Percentiles rank a stretch among this genome's conserved stretches.
These are phyloP conservation scores for Acidomyces sp. DNA, from an alignment of 495 filamentous ascomycete genomes.

Conservation along the genomic window DNA sequence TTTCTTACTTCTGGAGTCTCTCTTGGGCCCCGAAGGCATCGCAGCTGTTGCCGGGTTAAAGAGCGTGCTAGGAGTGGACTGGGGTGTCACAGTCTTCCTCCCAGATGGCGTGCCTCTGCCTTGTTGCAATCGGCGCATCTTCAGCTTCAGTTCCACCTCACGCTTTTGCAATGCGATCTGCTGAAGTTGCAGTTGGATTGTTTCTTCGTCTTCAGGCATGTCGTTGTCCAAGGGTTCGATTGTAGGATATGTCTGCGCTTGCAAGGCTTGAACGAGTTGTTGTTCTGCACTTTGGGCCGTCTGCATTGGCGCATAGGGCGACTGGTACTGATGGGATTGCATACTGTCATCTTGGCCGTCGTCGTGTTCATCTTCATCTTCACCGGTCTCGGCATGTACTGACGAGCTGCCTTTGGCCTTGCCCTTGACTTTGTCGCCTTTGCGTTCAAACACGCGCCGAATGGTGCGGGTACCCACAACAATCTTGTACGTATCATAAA, in stretches of 20 bases:
- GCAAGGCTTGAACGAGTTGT: slow-evolving; percentile 14
- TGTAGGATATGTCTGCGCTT: slow-evolving; percentile 11
- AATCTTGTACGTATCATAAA: slow-evolving; percentile 17
- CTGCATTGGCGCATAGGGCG: slow-evolving; percentile 15
- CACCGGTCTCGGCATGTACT: neutral
- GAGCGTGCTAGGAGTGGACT: slow-evolving; percentile 6
- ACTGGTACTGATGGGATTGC: slow-evolving; percentile 9
- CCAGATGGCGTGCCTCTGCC: slow-evolving; percentile 4
- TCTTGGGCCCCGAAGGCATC: slow-evolving; percentile 5
- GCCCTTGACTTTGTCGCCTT: slow-evolving; percentile 12
- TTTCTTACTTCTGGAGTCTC: slow-evolving; percentile 19
- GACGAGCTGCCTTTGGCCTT: neutral
- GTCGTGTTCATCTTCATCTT: slow-evolving; percentile 1
- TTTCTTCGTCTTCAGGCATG: slow-evolving; percentile 17
- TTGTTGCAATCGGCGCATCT: slow-evolving; percentile 12
- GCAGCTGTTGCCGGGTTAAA: slow-evolving; percentile 6
- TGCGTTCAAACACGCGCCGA: slow-evolving; percentile 15
- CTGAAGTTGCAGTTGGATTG: slow-evolving; percentile 14
- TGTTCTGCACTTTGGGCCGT: slow-evolving; percentile 6
- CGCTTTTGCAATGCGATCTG: slow-evolving; percentile 19
- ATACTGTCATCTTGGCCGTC: slow-evolving; percentile 6
- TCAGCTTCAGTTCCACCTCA: slow-evolving; percentile 17
- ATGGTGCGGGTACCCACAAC: slow-evolving; percentile 19
- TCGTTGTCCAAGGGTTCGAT: slow-evolving; percentile 8
- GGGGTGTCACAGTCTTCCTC: neutral